These are phyloP conservation scores for Furcasterigmium furcatum DNA, from an alignment of 2,329 filamentous ascomycete genomes.

Conservation along the genomic window DNA sequence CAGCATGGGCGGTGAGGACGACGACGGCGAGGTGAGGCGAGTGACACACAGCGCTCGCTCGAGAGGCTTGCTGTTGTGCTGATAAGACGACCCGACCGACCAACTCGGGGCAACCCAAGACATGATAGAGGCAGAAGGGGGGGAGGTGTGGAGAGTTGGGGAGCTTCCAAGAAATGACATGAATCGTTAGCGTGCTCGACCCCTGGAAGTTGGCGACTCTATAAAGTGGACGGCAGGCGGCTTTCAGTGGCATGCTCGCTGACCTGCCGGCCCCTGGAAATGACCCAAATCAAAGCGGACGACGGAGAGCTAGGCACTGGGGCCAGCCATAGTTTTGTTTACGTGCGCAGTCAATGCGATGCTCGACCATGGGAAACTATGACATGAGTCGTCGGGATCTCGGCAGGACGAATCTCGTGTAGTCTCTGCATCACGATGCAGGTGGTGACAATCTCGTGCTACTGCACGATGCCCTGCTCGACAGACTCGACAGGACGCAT, in stretches of 20 bases:
- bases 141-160: not conserved
- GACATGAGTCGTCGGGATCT: too few relatives aligned
- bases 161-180: conserved; percentile 1
- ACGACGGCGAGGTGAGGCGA: not conserved
- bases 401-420: too few relatives aligned
- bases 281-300: conserved; percentile 2
- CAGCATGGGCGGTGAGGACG: not conserved
- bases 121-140: too few relatives aligned
- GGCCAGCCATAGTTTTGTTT: not conserved
- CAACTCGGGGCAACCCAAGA: too few relatives aligned
- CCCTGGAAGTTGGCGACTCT: conserved; percentile 1
- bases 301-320: not conserved
- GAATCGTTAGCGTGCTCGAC: conserved; percentile 1
- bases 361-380: too few relatives aligned
- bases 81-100: too few relatives aligned
- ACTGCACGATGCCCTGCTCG: too few relatives aligned
- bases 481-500: too few relatives aligned
- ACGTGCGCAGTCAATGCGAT: not conserved
- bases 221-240: conserved; percentile 1
- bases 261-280: not conserved
- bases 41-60: too few relatives aligned
- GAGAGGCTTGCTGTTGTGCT: too few relatives aligned
- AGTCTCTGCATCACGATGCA: too few relatives aligned
- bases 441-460: too few relatives aligned
- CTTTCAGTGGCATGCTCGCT: not conserved